Conservation (phyloP, 2,329 filamentous ascomycete species). For the Trichoderma sp. region DNA sequence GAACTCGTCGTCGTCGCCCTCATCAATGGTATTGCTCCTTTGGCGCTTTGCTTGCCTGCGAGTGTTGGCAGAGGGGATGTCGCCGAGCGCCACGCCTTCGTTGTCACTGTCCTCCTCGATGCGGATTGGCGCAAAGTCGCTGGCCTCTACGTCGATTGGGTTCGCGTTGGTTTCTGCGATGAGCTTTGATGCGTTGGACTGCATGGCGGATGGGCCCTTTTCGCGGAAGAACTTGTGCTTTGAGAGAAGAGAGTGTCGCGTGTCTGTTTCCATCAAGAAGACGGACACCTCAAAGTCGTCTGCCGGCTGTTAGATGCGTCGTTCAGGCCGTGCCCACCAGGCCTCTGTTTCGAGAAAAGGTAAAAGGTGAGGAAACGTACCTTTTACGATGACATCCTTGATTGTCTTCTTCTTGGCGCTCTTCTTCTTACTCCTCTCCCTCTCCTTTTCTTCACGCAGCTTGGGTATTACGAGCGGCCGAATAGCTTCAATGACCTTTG, state of each 20-base stretch:
- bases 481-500: conserved; percentile 80
- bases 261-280: conserved; percentile 84
- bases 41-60: conserved; percentile 38
- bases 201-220: conserved; percentile 54
- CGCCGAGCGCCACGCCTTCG: conserved; percentile 37
- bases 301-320: conserved; percentile 43
- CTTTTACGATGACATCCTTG: conserved; percentile 83
- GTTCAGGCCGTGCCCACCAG: background rate
- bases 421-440: conserved; percentile 60
- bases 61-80: conserved; percentile 40
- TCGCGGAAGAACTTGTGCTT: conserved; percentile 80
- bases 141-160: conserved; percentile 56
- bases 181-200: conserved; percentile 65
- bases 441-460: conserved; percentile 78
- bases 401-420: conserved; percentile 75
- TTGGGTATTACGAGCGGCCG: conserved; percentile 88
- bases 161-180: conserved; percentile 58
- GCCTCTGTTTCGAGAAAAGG: background rate
- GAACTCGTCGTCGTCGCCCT: conserved; percentile 31
- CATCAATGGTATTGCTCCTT: conserved; percentile 32
- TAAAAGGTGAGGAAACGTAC: conserved; percentile 48
- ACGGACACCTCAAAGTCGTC: conserved; percentile 96
- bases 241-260: conserved; percentile 80
- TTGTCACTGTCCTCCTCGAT: conserved; percentile 56
- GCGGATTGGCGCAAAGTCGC: conserved; percentile 41